Evolutionary conservation across 257 asterid genomes (phyloP).

Genomic region (Rubia yunnanensis): DNA sequence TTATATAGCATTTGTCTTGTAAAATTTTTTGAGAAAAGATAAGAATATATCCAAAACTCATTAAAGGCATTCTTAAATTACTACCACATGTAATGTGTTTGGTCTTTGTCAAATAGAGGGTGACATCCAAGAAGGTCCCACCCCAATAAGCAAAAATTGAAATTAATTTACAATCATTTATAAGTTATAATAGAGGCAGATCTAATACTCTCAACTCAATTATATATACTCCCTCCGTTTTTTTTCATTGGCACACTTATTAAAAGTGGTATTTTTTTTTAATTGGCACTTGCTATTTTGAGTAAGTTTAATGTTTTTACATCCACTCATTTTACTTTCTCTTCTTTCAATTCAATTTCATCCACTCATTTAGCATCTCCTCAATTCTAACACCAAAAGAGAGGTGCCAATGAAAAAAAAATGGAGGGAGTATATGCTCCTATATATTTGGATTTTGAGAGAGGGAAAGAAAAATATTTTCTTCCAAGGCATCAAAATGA

Average conservation of each 20-base stretch:
- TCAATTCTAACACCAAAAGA: too few species aligned
- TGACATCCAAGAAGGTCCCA: constrained; percentile 32
- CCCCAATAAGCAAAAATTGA: constrained; percentile 6
- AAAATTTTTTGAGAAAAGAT: neutral
- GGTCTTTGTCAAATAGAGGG: constrained; percentile 24
- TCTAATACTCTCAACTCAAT: constrained; percentile 10
- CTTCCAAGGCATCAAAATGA: constrained; percentile 17
- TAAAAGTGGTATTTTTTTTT: too few species aligned
- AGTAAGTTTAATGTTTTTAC: too few species aligned
- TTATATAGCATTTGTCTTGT: too few species aligned
- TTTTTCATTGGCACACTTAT: too few species aligned
- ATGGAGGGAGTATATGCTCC: too few species aligned
- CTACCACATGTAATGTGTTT: constrained; percentile 45
- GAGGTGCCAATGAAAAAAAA: too few species aligned
- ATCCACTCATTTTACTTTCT: too few species aligned
- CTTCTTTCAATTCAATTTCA: too few species aligned
- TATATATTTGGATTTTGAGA: constrained; percentile 13
- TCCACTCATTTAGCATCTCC: too few species aligned
- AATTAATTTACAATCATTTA: neutral
- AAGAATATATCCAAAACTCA: constrained; percentile 13
- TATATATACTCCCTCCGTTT: too few species aligned
- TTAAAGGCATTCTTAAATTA: constrained; percentile 17
- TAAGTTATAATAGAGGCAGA: constrained; percentile 2
- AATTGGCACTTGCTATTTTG: too few species aligned
- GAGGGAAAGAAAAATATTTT: constrained; percentile 7